Evolutionary conservation across 78 protist species (phyloP).

Genomic region (Acrasis kona): DNA sequence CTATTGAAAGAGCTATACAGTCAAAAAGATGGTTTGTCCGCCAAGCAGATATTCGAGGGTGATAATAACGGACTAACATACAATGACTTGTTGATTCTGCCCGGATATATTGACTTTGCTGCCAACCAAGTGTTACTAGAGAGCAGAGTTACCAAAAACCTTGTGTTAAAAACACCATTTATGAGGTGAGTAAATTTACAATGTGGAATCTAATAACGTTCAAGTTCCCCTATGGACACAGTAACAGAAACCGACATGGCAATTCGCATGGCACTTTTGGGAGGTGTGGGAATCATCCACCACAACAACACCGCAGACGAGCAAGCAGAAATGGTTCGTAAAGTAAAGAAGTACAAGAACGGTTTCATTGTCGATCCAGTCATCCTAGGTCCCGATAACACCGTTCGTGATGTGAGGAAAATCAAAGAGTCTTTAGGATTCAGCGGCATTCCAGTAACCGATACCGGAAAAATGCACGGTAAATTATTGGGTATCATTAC

Average conservation of each 20-base stretch:
- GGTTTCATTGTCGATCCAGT: slow-evolving; percentile 78
- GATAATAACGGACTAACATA: slow-evolving; percentile 54
- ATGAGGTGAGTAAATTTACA: too few relatives aligned
- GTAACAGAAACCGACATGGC: slow-evolving; percentile 84
- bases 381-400: slow-evolving; percentile 44
- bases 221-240: slow-evolving; percentile 93
- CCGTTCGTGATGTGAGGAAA: slow-evolving; percentile 42
- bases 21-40: too few relatives aligned
- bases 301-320: slow-evolving; percentile 63
- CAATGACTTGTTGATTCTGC: slow-evolving; percentile 47
- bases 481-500: slow-evolving; percentile 79
- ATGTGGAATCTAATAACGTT: too few relatives aligned
- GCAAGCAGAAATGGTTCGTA: slow-evolving; percentile 59
- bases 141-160: slow-evolving; percentile 29
- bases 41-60: too few relatives aligned
- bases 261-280: slow-evolving; percentile 82
- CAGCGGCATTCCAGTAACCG: slow-evolving; percentile 81
- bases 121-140: slow-evolving; percentile 34
- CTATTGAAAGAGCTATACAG: too few relatives aligned
- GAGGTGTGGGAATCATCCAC: slow-evolving; percentile 92
- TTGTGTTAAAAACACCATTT: slow-evolving; percentile 45
- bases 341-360: slow-evolving; percentile 60
- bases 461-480: slow-evolving; percentile 47
- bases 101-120: slow-evolving; percentile 46
- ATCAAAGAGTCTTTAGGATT: slow-evolving; percentile 63